Evolutionary conservation across 768 basidiomycete genomes (phyloP), one percentile per base, ranked within the genome.

Genomic region (Rhodocollybia butyracea): DNA sequence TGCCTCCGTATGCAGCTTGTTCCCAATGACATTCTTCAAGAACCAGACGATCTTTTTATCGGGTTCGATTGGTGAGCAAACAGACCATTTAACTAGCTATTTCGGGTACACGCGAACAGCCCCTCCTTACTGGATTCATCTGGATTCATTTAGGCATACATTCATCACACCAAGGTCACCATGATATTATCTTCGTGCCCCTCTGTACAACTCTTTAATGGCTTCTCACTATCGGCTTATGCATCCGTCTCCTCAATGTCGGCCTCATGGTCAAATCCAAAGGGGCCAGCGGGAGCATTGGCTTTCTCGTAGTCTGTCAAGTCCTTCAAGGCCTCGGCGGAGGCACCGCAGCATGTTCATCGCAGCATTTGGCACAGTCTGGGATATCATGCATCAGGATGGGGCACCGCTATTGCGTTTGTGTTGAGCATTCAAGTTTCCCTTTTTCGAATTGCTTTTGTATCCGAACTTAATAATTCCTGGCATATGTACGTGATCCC

Each of bases 301-400:
- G 58, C 21, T 70, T 72, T 45, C 71, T 82, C 30, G 77, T 83
- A 27, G 63, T 71, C 41, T 75, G 73, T 27, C 82, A 84, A 59
- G 63, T 82, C 51, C 63, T 84, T 13, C 81, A 82, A 67, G 82
- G 82, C 32, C 58, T 76, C 2, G 82, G 82, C n/a, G 82, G 82
- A 5, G 82, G 81, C 32, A 68, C 82, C 55, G 79, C 79, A 13
- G 73, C 72, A 3, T 61, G 74, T 52, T 61, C 73, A 4, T 61
- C 68, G 22, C 74, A 74, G 47, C 75, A 77, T 24, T 74, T 72
- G 7, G 73, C 78, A 8, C 80, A 81, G 60, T n/a, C n/a, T 78
- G 76, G 13, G 62, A 72, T 26, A 80, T 82, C 6, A 64, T 72
- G 0, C 80, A 82, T 60, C 57, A 59, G n/a, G 79, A 80, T 74